Conservation (phyloP, 352 stramenopile genomes). For the Phytophthora aleatoria region DNA sequence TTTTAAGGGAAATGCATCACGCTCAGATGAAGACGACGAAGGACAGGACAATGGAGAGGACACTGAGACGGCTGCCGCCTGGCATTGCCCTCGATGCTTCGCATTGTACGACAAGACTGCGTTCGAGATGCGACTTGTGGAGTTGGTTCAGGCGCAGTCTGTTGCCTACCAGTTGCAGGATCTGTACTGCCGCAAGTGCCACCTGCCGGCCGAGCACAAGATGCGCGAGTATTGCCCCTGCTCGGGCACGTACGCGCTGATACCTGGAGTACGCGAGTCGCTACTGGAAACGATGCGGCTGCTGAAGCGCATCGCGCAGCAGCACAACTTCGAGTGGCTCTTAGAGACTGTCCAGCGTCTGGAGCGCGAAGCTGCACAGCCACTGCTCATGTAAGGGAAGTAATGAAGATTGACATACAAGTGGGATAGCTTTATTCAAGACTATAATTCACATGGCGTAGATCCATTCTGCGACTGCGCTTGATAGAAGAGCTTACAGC, state of each 20-base stretch:
- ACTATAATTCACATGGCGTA: no score
- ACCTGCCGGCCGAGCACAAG: constrained; percentile 72
- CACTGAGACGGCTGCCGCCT: constrained; percentile 34
- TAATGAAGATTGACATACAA: not conserved
- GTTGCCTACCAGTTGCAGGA: constrained; percentile 95
- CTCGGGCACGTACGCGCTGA: constrained; percentile 67
- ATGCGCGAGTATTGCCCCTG: constrained; percentile 83
- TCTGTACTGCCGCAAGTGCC: constrained; percentile 82
- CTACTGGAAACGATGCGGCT: constrained; percentile 67
- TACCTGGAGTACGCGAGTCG: constrained; percentile 36
- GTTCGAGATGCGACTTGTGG: constrained; percentile 92
- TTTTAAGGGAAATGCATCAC: constrained; percentile 73
- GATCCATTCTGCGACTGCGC: no score
- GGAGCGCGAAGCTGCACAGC: constrained; percentile 31
- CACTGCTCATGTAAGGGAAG: constrained; percentile 29
- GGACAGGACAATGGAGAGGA: constrained; percentile 34
- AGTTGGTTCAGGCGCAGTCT: constrained; percentile 86
- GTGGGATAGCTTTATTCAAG: no score
- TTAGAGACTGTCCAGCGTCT: constrained; percentile 73
- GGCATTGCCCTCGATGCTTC: constrained; percentile 94
- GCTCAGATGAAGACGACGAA: constrained; percentile 29
- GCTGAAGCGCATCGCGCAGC: constrained; percentile 62
- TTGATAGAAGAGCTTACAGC: no score
- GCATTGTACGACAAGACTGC: constrained; percentile 89
- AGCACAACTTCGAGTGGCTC: constrained; percentile 75